Base-by-base conservation (phyloP, 75 land plant genomes). In the Selaginella tamariscina region DNA sequence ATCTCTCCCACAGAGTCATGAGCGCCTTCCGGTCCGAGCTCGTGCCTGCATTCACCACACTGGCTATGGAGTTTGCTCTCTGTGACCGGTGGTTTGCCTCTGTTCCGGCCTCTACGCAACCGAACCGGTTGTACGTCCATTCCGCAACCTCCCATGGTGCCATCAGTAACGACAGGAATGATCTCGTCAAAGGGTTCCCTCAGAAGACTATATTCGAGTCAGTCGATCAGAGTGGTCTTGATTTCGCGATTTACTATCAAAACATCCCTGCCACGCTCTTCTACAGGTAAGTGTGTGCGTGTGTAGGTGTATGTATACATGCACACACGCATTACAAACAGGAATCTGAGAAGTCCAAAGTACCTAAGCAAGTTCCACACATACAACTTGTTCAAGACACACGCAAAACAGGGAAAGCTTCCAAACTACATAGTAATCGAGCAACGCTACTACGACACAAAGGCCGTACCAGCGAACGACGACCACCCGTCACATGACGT, bases 11-110 rank as follows among this genome's bases (percentile, higher is more conserved):
- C 29, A 82, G 78, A 56, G 91, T 90, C 22, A 94, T 94, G 98
- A 81, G 87, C 74, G 96, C 88, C 32, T 94, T 94, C 77, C 30
- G 82, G 64, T 88, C 98, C 18, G 81, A 74, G 24, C 31, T 56
- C 1, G 57, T 94, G 1, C 91, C 99, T 44, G 78, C 85, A 8
- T 95, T 78, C 70, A 70, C 84, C 22, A 79, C 80, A 54, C 72
- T 95, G 30, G 99, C 92, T 22, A 65, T 78, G 72, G 92, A 95
- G 75, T 95, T 83, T 72, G 89, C 89, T 26, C 74, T 90, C 1
- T 81, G 81, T 65, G 96, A 95, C 75, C 81, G 80, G 67, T 95
- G 99, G 99, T 95, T 95, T 71, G 96, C 99, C 1, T 85, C 99
- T 56, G 91, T 87, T 2, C 99, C 99, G 11, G 72, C 96, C 11